Evolutionary conservation across 2,329 filamentous ascomycete genomes (phyloP).

Genomic region (Botrytis byssoidea): DNA sequence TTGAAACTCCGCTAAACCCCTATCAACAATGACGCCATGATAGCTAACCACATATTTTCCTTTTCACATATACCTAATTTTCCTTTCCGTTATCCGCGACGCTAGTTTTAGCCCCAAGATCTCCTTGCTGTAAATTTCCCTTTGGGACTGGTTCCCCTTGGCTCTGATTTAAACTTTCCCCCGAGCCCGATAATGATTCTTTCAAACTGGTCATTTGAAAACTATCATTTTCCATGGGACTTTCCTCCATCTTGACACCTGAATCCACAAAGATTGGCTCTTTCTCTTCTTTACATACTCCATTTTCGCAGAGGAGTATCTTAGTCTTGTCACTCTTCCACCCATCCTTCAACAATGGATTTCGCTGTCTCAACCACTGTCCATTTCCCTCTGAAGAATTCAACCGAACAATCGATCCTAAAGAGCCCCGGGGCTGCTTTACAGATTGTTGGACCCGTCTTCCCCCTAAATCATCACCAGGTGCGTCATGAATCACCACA

Average conservation of each 20-base stretch:
- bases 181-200: not conserved
- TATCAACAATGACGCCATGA: not conserved
- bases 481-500: constrained; percentile 47
- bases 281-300: constrained; percentile 45
- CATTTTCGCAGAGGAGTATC: constrained; percentile 48
- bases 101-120: not conserved
- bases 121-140: not conserved
- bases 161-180: not conserved
- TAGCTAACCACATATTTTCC: not conserved
- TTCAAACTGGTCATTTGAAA: constrained; percentile 2
- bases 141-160: not conserved
- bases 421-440: constrained; percentile 34
- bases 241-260: constrained; percentile 1
- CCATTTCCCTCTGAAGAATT: constrained; percentile 27
- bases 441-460: constrained; percentile 40
- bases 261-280: constrained; percentile 15
- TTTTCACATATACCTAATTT: not conserved
- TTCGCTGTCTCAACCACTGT: constrained; percentile 52
- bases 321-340: constrained; percentile 41
- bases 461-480: constrained; percentile 20
- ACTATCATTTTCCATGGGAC: not conserved
- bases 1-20: not conserved
- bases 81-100: not conserved
- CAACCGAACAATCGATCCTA: constrained; percentile 32
- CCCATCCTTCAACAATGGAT: constrained; percentile 42